A percentile compares a stretch with the other conserved stretches of the same genome.
phyloP scores from a whole-genome alignment of 306 rosid genomes.

The Pueraria montana region DNA sequence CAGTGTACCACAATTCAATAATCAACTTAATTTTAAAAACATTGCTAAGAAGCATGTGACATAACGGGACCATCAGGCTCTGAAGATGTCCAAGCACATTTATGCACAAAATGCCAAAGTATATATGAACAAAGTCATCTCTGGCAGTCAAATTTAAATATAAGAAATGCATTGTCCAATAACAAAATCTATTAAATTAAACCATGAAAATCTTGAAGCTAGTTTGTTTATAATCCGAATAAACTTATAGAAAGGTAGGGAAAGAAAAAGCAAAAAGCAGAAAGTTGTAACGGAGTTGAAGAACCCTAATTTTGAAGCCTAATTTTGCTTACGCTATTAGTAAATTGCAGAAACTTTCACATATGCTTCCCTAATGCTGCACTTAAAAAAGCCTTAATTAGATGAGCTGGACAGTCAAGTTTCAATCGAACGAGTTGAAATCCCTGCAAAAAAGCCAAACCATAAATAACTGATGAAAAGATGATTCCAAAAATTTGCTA shows the following conservation, averaged over 20 bases:
- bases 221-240: conserved; percentile 31
- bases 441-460: conserved; percentile 50
- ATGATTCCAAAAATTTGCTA: neutral
- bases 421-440: conserved; percentile 38
- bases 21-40: neutral
- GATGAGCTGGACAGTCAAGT: conserved; percentile 40
- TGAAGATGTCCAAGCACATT: neutral
- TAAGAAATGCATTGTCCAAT: conserved; percentile 35
- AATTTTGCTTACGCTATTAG: conserved; percentile 45
- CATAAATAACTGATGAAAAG: neutral
- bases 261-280: neutral
- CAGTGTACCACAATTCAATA: neutral
- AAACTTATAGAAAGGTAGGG: conserved; percentile 8
- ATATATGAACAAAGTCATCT: conserved; percentile 24
- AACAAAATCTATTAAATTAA: conserved; percentile 46
- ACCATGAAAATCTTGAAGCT: conserved; percentile 48
- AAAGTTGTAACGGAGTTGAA: conserved; percentile 34
- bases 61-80: conserved; percentile 1
- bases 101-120: conserved; percentile 18
- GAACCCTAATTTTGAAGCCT: conserved; percentile 46
- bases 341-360: conserved; percentile 45
- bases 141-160: conserved; percentile 22
- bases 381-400: conserved; percentile 35
- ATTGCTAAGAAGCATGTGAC: conserved; percentile 17
- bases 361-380: conserved; percentile 35